These are phyloP conservation scores for Tuber melanosporum DNA, from an alignment of 495 filamentous ascomycete genomes.

Conservation along the genomic window DNA sequence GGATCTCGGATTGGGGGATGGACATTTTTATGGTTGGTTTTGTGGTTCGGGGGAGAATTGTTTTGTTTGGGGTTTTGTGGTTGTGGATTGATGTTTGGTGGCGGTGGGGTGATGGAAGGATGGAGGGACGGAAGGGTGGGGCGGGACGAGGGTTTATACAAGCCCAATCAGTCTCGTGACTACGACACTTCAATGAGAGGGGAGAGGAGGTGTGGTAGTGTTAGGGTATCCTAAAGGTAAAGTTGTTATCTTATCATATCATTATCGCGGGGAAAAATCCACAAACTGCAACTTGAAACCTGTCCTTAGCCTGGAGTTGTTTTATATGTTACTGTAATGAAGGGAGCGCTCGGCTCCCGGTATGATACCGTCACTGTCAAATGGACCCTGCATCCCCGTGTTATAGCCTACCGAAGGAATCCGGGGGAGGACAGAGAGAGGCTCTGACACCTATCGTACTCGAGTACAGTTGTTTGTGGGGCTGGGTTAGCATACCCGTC, in stretches of 20 bases:
- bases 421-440: background rate
- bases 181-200: background rate
- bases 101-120: slow-evolving; percentile 19
- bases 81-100: slow-evolving; percentile 19
- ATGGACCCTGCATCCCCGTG: background rate
- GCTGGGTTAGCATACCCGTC: background rate
- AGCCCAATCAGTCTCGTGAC: background rate
- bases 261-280: background rate
- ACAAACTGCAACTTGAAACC: background rate
- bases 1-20: slow-evolving; percentile 30
- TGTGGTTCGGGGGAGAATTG: background rate
- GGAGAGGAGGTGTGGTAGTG: background rate
- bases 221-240: background rate
- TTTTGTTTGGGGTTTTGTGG: background rate
- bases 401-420: background rate
- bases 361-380: background rate
- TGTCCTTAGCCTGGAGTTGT: background rate
- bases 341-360: background rate
- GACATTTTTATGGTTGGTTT: slow-evolving; percentile 7
- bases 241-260: slow-evolving; percentile 1
- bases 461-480: background rate
- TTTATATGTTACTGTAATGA: background rate
- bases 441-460: background rate
- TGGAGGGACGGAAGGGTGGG: slow-evolving; percentile 1
- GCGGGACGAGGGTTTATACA: slow-evolving; percentile 10